A percentile compares a stretch with the other conserved stretches of the same genome.
phyloP scores from a whole-genome alignment of 75 land plant species.

The Selaginella moellendorffii region DNA sequence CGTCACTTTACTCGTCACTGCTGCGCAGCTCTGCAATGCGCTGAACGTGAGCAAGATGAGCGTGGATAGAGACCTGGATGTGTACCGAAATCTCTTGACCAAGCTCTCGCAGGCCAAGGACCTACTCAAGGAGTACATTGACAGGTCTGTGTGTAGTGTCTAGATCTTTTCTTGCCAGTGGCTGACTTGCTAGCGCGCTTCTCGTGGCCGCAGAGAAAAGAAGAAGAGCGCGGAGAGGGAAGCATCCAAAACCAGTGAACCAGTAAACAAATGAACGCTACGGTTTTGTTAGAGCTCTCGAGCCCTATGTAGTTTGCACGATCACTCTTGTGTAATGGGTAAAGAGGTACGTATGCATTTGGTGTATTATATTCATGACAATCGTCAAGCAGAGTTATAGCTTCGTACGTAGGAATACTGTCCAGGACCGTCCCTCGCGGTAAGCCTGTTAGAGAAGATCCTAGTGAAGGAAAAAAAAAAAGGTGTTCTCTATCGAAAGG shows the following conservation, averaged over 20 bases:
- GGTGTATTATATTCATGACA: too few relatives aligned
- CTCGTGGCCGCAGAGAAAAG: conserved; percentile 58
- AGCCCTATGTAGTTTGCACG: too few relatives aligned
- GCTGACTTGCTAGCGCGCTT: not conserved
- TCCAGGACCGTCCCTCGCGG: too few relatives aligned
- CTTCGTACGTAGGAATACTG: too few relatives aligned
- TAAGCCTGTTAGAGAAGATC: too few relatives aligned
- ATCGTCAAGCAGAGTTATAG: too few relatives aligned
- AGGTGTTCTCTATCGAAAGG: too few relatives aligned
- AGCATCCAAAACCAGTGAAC: conserved; percentile 52
- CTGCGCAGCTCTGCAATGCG: conserved; percentile 69
- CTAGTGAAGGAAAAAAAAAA: too few relatives aligned
- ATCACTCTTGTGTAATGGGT: too few relatives aligned
- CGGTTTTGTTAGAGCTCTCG: too few relatives aligned
- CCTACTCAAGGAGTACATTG: conserved; percentile 86
- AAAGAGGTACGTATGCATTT: too few relatives aligned
- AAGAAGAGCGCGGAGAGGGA: conserved; percentile 72
- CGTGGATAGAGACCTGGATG: conserved; percentile 96
- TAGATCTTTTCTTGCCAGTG: not conserved
- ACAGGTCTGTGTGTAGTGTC: conserved; percentile 37
- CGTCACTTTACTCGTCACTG: conserved; percentile 7
- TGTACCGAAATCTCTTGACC: conserved; percentile 76
- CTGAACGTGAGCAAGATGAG: conserved; percentile 74
- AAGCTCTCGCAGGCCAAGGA: conserved; percentile 97
- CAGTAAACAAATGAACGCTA: conserved; percentile 46